Conservation (phyloP, 2,329 filamentous ascomycete species). For the Diaporthe citrichinensis region DNA sequence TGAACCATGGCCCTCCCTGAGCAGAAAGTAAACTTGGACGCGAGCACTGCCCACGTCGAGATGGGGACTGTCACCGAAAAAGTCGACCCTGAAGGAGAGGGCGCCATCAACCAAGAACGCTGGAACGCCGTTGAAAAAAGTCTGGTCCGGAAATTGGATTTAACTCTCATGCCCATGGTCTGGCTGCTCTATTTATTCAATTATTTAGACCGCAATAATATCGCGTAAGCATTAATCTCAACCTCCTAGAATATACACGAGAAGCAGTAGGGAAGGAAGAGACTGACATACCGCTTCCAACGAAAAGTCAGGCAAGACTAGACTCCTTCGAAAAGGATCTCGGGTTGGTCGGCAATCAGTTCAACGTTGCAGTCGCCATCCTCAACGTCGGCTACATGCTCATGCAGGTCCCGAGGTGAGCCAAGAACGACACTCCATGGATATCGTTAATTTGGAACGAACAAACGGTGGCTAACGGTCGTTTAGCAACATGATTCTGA, state of each 20-base stretch:
- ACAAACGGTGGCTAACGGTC: conserved; percentile 43
- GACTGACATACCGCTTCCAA: conserved; percentile 47
- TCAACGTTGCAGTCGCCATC: conserved; percentile 33
- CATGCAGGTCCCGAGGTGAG: conserved; percentile 56
- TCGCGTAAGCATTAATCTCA: neutral
- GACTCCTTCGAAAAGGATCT: conserved; percentile 18
- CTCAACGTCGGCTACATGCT: conserved; percentile 55
- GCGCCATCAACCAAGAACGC: neutral
- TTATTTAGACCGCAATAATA: conserved; percentile 6
- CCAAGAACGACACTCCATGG: conserved; percentile 23
- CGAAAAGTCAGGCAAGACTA: conserved; percentile 40
- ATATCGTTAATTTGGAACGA: conserved; percentile 42
- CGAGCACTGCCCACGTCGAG: neutral
- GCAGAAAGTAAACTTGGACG: neutral
- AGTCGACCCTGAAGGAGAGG: neutral
- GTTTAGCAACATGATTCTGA: conserved; percentile 59
- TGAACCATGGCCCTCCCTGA: neutral
- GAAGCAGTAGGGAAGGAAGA: neutral
- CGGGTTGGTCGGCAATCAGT: neutral
- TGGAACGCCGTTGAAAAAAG: conserved; percentile 50
- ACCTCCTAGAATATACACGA: neutral
- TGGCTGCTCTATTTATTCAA: conserved; percentile 55
- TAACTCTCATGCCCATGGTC: conserved; percentile 56
- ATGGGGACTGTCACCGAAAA: neutral
- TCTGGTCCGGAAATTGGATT: conserved; percentile 55